phyloP scores from a whole-genome alignment of 2,329 filamentous ascomycete species.

The Chaetomium sp. region DNA sequence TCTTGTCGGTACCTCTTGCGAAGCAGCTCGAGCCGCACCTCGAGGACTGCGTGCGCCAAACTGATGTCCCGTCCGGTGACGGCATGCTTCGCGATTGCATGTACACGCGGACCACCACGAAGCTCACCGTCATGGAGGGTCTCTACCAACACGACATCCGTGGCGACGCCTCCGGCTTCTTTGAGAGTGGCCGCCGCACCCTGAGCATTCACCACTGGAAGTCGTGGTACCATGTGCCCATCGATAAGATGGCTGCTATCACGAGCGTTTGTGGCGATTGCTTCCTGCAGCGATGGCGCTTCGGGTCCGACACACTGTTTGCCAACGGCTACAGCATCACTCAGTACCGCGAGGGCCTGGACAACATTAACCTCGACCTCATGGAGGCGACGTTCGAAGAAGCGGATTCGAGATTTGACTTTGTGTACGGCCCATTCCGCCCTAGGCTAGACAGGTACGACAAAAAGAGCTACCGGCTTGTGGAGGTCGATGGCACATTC shows the following conservation, averaged over 20 bases:
- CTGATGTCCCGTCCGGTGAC: conserved; percentile 42
- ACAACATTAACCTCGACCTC: conserved; percentile 36
- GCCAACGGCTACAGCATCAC: conserved; percentile 55
- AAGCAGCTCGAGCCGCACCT: conserved; percentile 41
- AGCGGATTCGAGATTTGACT: conserved; percentile 39
- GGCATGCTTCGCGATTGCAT: conserved; percentile 52
- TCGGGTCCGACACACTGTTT: conserved; percentile 41
- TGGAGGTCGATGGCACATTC: conserved; percentile 30
- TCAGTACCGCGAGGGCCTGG: conserved; percentile 35
- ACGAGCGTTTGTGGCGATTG: conserved; percentile 51
- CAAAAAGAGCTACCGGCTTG: conserved; percentile 48
- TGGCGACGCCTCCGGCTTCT: conserved; percentile 52
- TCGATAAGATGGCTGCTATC: conserved; percentile 44
- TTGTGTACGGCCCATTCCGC: conserved; percentile 48
- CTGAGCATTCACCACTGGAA: conserved; percentile 59
- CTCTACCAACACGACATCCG: conserved; percentile 53
- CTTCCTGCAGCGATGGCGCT: conserved; percentile 50
- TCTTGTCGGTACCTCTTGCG: conserved; percentile 48
- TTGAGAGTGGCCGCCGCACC: conserved; percentile 49
- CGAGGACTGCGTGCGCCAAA: conserved; percentile 42
- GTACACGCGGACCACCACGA: conserved; percentile 46
- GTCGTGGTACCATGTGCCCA: conserved; percentile 48
- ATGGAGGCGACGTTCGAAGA: conserved; percentile 50
- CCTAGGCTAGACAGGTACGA: conserved; percentile 29
- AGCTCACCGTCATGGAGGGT: conserved; percentile 48